Percentiles rank a stretch among this genome's conserved stretches.
Conservation (phyloP, 495 filamentous ascomycete genomes). For the Tuber brumale region DNA sequence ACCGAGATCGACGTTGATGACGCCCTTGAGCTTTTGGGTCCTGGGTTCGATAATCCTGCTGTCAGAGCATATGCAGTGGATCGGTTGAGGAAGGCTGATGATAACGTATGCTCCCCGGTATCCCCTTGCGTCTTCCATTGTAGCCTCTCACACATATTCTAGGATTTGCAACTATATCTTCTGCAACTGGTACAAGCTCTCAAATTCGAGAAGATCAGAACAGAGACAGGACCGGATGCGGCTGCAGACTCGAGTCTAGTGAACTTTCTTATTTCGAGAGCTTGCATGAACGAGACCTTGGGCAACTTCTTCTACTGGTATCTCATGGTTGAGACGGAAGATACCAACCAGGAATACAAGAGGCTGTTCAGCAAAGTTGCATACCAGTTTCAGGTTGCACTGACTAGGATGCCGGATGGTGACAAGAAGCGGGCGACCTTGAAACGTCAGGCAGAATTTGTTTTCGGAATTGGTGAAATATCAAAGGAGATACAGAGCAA, state of each 20-base stretch:
- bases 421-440: slow-evolving; percentile 66
- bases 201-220: slow-evolving; percentile 76
- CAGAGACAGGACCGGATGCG: slow-evolving; percentile 49
- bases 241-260: slow-evolving; percentile 81
- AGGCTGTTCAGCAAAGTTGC: slow-evolving; percentile 85
- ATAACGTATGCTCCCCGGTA: slow-evolving; percentile 51
- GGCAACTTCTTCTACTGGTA: slow-evolving; percentile 98
- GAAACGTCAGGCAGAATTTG: slow-evolving; percentile 79
- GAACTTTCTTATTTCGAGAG: slow-evolving; percentile 78
- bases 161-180: slow-evolving; percentile 76
- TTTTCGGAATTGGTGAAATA: slow-evolving; percentile 79
- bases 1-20: slow-evolving; percentile 96
- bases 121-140: not conserved
- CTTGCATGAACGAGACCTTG: slow-evolving; percentile 75
- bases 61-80: slow-evolving; percentile 93
- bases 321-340: slow-evolving; percentile 85
- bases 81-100: slow-evolving; percentile 80
- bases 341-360: slow-evolving; percentile 69
- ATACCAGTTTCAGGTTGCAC: slow-evolving; percentile 87
- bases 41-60: slow-evolving; percentile 77
- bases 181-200: slow-evolving; percentile 93
- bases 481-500: slow-evolving; percentile 82
- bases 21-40: slow-evolving; percentile 87
- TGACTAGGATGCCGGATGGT: slow-evolving; percentile 57
- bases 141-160: not conserved